Percentiles rank a stretch among this genome's conserved stretches.
Evolutionary conservation across 768 basidiomycete species (phyloP).

Genomic region (Serendipita sp.): DNA sequence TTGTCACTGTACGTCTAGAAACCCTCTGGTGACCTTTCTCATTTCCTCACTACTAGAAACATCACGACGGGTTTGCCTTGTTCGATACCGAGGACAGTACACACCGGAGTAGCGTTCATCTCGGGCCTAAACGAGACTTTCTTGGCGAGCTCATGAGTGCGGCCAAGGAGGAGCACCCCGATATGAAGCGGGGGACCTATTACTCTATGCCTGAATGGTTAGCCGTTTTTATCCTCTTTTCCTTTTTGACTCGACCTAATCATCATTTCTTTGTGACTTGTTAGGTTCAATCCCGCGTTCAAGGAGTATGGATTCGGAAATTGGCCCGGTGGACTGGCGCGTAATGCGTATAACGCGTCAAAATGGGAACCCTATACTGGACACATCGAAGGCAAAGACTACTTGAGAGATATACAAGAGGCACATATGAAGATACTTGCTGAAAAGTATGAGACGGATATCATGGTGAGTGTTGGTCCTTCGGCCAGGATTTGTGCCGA

Average conservation of each 20-base stretch:
- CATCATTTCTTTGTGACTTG: no score
- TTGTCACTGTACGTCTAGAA: slow-evolving; percentile 33
- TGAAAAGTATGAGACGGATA: slow-evolving; percentile 33
- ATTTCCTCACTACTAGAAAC: slow-evolving; percentile 29
- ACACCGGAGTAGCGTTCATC: slow-evolving; percentile 31
- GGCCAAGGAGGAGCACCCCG: slow-evolving; percentile 33
- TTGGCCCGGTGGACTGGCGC: slow-evolving; percentile 43
- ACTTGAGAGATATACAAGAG: slow-evolving; percentile 33
- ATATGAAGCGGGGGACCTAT: slow-evolving; percentile 41
- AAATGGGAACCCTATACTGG: slow-evolving; percentile 42
- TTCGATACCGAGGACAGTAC: slow-evolving; percentile 43
- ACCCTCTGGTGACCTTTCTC: neutral
- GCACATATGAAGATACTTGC: slow-evolving; percentile 38
- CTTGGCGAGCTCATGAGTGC: slow-evolving; percentile 34
- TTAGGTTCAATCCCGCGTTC: slow-evolving; percentile 40
- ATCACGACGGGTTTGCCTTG: slow-evolving; percentile 40
- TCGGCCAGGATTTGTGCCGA: neutral
- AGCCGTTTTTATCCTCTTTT: neutral
- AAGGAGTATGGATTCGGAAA: slow-evolving; percentile 31
- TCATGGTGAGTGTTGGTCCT: slow-evolving; percentile 28
- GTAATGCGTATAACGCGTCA: slow-evolving; percentile 32
- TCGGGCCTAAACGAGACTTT: slow-evolving; percentile 38
- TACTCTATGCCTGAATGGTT: slow-evolving; percentile 43
- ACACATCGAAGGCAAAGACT: slow-evolving; percentile 33
- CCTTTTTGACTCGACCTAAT: neutral